Conservation (phyloP, 148 eudicot species). For the Talinum fruticosum region DNA sequence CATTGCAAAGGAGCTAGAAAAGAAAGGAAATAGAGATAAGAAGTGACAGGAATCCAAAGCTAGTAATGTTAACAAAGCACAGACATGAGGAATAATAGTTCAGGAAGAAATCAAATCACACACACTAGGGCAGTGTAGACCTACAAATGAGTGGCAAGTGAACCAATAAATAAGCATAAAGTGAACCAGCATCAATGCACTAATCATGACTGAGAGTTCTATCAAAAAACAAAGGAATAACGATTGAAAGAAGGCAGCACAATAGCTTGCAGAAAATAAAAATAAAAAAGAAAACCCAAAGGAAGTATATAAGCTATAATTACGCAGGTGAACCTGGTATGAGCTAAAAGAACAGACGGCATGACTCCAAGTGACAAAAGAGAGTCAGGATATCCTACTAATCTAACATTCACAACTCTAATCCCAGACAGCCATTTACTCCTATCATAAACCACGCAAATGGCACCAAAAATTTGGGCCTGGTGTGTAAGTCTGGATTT, state of each 20-base stretch:
- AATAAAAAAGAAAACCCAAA: not conserved
- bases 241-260: too few species aligned
- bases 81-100: not conserved
- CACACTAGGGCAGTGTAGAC: not conserved
- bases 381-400: too few species aligned
- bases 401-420: too few species aligned
- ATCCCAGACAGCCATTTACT: too few species aligned
- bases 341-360: not conserved
- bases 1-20: not conserved
- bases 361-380: not conserved
- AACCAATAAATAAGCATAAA: not conserved
- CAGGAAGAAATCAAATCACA: not conserved
- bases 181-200: not conserved
- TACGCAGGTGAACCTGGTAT: too few species aligned
- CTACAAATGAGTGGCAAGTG: not conserved
- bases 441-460: not conserved
- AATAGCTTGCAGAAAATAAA: not conserved
- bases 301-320: too few species aligned
- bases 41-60: not conserved
- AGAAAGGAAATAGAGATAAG: not conserved
- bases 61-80: not conserved
- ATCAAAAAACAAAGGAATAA: too few species aligned
- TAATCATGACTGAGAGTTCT: not conserved
- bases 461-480: not conserved
- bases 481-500: not conserved